Evolutionary conservation across 2,329 filamentous ascomycete species (phyloP), one percentile per base, ranked within the genome.

Genomic region (Shiraia sp.): DNA sequence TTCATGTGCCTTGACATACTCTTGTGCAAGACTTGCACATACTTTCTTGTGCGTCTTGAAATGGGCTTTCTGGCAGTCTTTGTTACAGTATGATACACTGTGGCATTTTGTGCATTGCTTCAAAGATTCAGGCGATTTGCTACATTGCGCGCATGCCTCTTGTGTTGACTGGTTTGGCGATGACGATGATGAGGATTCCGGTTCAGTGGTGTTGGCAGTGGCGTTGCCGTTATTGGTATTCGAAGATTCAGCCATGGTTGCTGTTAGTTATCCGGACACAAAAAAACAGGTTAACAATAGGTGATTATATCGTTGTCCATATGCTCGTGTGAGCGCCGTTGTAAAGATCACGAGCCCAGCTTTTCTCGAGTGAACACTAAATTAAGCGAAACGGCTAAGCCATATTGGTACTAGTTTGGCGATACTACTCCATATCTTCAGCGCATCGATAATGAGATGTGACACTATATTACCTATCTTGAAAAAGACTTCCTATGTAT

Each of bases 31-130:
- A 3, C 48, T 49, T 5, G 68, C 63, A 47, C 70, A 72, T 24
- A 62, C 58, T 44, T 70, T 71, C 57, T 72, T 72, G 52, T 72
- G 70, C 29, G 58, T 48, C 41, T 71, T 72, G 47, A 63, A 64
- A 22, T 61, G 57, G 15, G 65, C 63, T 48, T 72, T 72, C 41
- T 69, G 68, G 55, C 69, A 72, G 22, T 72, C 67, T 15, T 70
- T 67, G 6, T 57, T 65, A 53, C 70, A 72, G 51, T 72, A 72
- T 6, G 47, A 39, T 10, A 66, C 60, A 37, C 60, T 69, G 42
- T 72, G 66, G 48, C 70, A 72, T 40, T 67, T 66, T 13, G 56
- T 61, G 51, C 70, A 72, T 31, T 66, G 57, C 42, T 69, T 71
- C 24, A 71, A 55, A 2, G 51, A 24, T 2, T 49, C 46, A 2